Conservation (phyloP, 2,329 filamentous ascomycete species). For the Myriosclerotinia scirpicola region DNA sequence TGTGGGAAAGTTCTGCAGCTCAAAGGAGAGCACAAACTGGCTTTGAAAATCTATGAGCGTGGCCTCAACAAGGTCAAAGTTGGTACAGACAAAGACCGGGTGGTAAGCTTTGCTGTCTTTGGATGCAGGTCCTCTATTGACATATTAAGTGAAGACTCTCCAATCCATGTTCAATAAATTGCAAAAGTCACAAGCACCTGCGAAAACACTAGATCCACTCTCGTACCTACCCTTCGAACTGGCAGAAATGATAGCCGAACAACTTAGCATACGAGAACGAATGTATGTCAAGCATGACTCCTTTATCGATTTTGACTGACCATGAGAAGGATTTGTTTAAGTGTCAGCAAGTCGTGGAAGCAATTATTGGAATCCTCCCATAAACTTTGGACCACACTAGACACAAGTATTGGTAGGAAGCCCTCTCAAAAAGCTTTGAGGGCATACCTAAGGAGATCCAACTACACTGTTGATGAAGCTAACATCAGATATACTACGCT, state of each 20-base stretch:
- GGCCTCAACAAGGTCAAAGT: slow-evolving; percentile 40
- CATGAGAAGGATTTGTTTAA: slow-evolving; percentile 35
- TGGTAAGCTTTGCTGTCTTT: slow-evolving; percentile 27
- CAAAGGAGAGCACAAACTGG: slow-evolving; percentile 36
- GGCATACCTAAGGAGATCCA: slow-evolving; percentile 35
- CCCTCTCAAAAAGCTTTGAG: slow-evolving; percentile 34
- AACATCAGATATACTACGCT: slow-evolving; percentile 30
- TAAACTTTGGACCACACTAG: slow-evolving; percentile 38
- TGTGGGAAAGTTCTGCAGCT: slow-evolving; percentile 40
- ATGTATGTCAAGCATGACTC: slow-evolving; percentile 32
- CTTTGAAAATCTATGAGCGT: slow-evolving; percentile 41
- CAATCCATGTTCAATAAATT: slow-evolving; percentile 38
- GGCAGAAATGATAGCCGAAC: slow-evolving; percentile 37
- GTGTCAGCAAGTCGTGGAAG: slow-evolving; percentile 39
- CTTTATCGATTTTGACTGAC: slow-evolving; percentile 19
- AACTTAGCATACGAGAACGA: slow-evolving; percentile 37
- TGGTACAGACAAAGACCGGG: slow-evolving; percentile 36
- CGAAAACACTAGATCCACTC: slow-evolving; percentile 39
- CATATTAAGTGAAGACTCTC: slow-evolving; percentile 35
- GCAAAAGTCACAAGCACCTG: slow-evolving; percentile 30
- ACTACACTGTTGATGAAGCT: slow-evolving; percentile 36
- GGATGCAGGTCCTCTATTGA: neutral
- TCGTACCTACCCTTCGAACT: slow-evolving; percentile 40
- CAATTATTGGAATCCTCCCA: slow-evolving; percentile 36
- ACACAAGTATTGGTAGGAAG: slow-evolving; percentile 31